A percentile compares a stretch with the other conserved stretches of the same genome.
phyloP scores from a whole-genome alignment of 192 early-diverging fungal species.

The Backusella tuberculispora region DNA sequence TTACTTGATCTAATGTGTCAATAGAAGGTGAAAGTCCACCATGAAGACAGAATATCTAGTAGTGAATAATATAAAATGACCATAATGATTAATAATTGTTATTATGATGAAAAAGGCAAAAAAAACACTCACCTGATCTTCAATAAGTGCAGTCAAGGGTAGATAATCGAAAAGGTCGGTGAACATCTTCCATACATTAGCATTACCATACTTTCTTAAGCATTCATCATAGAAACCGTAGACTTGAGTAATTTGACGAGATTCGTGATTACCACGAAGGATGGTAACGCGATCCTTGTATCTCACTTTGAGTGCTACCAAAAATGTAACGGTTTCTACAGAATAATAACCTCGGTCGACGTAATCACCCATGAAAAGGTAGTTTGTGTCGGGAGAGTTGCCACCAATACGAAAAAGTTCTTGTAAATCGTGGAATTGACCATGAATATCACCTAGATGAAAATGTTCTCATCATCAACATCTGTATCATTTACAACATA shows the following conservation, averaged over 20 bases:
- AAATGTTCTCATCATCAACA: background rate
- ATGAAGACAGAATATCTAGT: constrained; percentile 95
- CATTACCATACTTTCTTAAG: constrained; percentile 96
- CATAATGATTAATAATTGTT: background rate
- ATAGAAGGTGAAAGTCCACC: constrained; percentile 96
- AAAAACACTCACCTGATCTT: constrained; percentile 69
- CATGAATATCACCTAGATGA: constrained; percentile 84
- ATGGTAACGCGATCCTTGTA: constrained; percentile 93
- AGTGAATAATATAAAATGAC: background rate
- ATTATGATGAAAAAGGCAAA: background rate
- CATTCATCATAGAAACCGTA: constrained; percentile 99
- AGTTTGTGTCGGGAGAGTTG: constrained; percentile 96
- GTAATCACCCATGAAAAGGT: constrained; percentile 99
- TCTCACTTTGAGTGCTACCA: constrained; percentile 94
- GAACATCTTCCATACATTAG: constrained; percentile 98
- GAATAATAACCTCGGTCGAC: constrained; percentile 99
- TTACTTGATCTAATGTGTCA: constrained; percentile 94
- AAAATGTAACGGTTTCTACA: constrained; percentile 96
- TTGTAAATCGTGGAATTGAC: constrained; percentile 97
- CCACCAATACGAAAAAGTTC: constrained; percentile 98
- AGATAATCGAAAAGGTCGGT: constrained; percentile 98
- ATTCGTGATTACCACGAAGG: constrained; percentile 98
- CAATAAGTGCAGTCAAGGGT: constrained; percentile 96
- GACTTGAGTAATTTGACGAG: constrained; percentile 98
- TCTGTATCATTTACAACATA: background rate